A percentile compares a stretch with the other conserved stretches of the same genome.
phyloP scores from a whole-genome alignment of 2,329 filamentous ascomycete species.

The Metarhizium guizhouense region DNA sequence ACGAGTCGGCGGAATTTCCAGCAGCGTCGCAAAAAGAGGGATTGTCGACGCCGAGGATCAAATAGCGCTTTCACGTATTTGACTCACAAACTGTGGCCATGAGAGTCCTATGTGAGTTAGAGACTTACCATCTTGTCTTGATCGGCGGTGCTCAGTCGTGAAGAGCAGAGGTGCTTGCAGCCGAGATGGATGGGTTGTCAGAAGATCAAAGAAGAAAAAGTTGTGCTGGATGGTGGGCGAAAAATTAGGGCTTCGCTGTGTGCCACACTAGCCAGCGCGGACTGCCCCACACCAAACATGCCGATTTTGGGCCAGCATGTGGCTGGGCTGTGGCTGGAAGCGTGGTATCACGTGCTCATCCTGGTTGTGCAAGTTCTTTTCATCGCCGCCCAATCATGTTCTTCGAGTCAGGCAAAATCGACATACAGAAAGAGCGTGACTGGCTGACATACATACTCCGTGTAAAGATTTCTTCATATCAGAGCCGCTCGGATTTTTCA shows the following conservation, averaged over 20 bases:
- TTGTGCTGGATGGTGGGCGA: conserved; percentile 21
- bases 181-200: conserved; percentile 19
- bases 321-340: conserved; percentile 6
- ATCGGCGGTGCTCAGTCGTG: conserved; percentile 26
- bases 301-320: neutral
- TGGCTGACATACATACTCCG: neutral
- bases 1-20: conserved; percentile 25
- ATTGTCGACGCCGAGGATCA: conserved; percentile 23
- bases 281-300: conserved; percentile 12
- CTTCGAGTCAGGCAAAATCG: neutral
- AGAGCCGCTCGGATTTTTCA: neutral
- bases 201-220: conserved; percentile 16
- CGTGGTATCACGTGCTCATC: conserved; percentile 2
- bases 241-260: conserved; percentile 28
- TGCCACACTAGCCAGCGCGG: conserved; percentile 4
- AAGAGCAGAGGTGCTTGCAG: conserved; percentile 24
- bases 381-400: neutral
- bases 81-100: conserved; percentile 29
- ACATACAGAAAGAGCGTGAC: neutral
- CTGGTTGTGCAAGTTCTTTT: neutral
- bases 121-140: conserved; percentile 34
- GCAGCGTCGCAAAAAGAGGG: conserved; percentile 10
- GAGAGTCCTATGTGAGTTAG: conserved; percentile 23
- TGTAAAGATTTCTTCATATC: neutral
- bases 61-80: conserved; percentile 23